These are phyloP conservation scores for Bruguiera gymnorhiza DNA, from an alignment of 345 rosid species.

Conservation along the genomic window DNA sequence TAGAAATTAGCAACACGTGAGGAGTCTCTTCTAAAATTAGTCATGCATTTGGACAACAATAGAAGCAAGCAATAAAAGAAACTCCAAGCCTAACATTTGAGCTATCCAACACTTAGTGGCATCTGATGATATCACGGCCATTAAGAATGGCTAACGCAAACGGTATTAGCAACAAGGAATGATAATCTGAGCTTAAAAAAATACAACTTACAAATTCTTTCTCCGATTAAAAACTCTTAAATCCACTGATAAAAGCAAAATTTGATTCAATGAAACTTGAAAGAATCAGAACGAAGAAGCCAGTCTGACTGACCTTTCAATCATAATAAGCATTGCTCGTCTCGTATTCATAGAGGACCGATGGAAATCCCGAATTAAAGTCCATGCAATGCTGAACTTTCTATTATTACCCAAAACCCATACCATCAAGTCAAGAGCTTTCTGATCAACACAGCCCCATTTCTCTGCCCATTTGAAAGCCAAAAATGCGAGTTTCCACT, in stretches of 20 bases:
- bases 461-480: conserved; percentile 79
- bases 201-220: not conserved
- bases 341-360: conserved; percentile 44
- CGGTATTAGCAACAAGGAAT: not conserved
- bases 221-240: not conserved
- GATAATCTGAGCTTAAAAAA: not conserved
- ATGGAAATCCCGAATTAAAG: conserved; percentile 67
- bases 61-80: no score
- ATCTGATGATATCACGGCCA: no score
- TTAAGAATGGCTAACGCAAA: not conserved
- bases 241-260: not conserved
- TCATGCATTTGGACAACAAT: no score
- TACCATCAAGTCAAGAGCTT: conserved; percentile 49
- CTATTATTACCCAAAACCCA: conserved; percentile 67
- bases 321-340: conserved; percentile 71
- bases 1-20: no score
- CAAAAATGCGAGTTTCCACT: conserved; percentile 70
- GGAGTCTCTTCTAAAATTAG: no score
- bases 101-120: no score
- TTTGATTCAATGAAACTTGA: not conserved
- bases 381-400: conserved; percentile 78
- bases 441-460: conserved; percentile 45
- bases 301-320: conserved; percentile 54
- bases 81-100: no score
- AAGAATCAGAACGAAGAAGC: conserved; percentile 5